A percentile compares a stretch with the other conserved stretches of the same genome.
Conservation (phyloP, 768 basidiomycete species). For the Tulasnella calospora region DNA sequence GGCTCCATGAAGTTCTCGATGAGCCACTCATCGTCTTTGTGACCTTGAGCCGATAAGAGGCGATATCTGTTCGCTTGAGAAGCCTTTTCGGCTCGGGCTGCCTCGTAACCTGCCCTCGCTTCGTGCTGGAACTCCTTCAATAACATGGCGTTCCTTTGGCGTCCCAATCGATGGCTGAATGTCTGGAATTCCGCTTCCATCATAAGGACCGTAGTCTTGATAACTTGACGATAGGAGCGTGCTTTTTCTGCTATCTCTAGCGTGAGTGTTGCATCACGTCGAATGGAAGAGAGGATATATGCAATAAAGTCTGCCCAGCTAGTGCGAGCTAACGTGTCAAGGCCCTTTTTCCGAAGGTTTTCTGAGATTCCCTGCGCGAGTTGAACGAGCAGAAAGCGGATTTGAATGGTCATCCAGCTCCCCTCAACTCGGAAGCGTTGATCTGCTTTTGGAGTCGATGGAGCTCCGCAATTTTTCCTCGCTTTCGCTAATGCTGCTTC, state of each 20-base stretch:
- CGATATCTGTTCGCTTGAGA: background rate
- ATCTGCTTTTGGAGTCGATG: constrained; percentile 52
- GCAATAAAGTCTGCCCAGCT: constrained; percentile 46
- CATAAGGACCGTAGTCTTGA: constrained; percentile 42
- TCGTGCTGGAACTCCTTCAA: background rate
- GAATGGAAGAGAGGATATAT: constrained; percentile 48
- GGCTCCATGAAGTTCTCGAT: constrained; percentile 41
- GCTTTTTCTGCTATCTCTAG: constrained; percentile 47
- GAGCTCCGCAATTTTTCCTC: constrained; percentile 50
- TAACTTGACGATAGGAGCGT: constrained; percentile 50
- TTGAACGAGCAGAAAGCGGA: constrained; percentile 49
- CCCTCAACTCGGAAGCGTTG: constrained; percentile 58
- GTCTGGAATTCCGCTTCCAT: constrained; percentile 44
- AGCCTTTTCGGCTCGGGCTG: background rate
- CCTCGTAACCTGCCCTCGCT: background rate
- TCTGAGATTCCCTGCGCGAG: constrained; percentile 45
- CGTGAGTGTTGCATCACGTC: constrained; percentile 46
- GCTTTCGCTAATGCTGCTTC: constrained; percentile 52
- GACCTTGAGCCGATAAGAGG: background rate
- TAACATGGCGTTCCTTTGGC: background rate
- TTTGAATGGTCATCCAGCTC: constrained; percentile 49
- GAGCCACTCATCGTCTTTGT: constrained; percentile 41
- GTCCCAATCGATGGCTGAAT: background rate
- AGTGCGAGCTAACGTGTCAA: background rate
- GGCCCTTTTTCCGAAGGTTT: constrained; percentile 32